A percentile compares a stretch with the other conserved stretches of the same genome.
Conservation (phyloP, 176 grass and related monocot species). For the Musa acuminata region DNA sequence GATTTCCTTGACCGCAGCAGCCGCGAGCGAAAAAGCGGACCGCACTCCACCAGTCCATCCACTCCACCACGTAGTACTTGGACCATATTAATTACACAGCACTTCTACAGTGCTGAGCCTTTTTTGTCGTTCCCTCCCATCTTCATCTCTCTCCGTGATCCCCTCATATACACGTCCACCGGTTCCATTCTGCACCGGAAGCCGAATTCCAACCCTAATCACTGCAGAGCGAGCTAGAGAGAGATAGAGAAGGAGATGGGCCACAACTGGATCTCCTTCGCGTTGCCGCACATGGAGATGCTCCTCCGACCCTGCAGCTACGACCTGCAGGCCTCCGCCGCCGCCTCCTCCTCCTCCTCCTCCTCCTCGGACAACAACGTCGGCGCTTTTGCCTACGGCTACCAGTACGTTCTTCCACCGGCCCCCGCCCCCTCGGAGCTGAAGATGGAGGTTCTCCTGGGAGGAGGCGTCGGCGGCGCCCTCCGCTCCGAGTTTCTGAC, state of each 20-base stretch:
- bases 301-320: constrained; percentile 5
- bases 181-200: too few species aligned
- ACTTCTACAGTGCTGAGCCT: too few species aligned
- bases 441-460: background rate
- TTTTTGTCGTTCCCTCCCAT: background rate
- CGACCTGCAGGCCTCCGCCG: background rate
- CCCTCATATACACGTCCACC: too few species aligned
- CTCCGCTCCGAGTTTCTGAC: background rate
- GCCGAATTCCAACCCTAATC: background rate
- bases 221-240: too few species aligned
- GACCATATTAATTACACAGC: too few species aligned
- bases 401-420: background rate
- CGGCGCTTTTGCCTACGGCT: background rate
- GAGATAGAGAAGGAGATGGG: background rate
- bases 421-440: background rate
- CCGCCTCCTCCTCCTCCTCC: too few species aligned
- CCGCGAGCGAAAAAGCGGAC: background rate
- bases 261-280: constrained; percentile 10
- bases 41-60: background rate
- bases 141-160: too few species aligned
- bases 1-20: constrained; percentile 9
- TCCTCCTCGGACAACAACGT: background rate
- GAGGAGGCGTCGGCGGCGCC: background rate
- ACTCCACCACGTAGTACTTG: too few species aligned
- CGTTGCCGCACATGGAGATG: constrained; percentile 7